Percentiles rank a stretch among this genome's conserved stretches.
Evolutionary conservation across 2,329 filamentous ascomycete species (phyloP).

Genomic region (Domatiomyces catenatus): DNA sequence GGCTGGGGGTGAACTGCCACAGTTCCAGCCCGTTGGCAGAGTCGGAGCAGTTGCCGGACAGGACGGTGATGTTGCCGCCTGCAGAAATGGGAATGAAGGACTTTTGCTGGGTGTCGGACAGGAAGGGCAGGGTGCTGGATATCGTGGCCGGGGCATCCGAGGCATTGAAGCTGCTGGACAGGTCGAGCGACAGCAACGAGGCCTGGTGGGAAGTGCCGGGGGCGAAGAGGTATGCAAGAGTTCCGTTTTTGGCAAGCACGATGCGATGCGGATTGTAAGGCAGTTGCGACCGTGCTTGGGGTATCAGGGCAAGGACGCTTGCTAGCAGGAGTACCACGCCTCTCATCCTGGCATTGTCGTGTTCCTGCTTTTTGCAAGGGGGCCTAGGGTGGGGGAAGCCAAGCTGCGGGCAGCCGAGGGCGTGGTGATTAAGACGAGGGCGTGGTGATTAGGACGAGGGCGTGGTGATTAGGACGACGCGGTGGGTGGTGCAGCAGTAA

Average conservation of each 20-base stretch:
- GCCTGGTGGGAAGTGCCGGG: constrained; percentile 35
- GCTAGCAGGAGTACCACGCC: neutral
- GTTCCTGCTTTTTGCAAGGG: neutral
- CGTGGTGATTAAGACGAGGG: neutral
- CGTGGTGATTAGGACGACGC: neutral
- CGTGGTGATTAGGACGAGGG: neutral
- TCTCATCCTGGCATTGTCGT: neutral
- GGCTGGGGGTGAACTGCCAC: constrained; percentile 49
- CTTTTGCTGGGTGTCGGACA: constrained; percentile 32
- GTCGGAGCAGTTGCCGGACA: constrained; percentile 55
- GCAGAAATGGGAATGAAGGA: constrained; percentile 50
- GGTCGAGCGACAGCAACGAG: constrained; percentile 49
- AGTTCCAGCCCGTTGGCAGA: constrained; percentile 38
- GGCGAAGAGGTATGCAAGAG: constrained; percentile 55
- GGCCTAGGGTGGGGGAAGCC: neutral
- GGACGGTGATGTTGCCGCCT: constrained; percentile 56
- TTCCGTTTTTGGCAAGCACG: constrained; percentile 39
- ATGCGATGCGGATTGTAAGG: constrained; percentile 69
- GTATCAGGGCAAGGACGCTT: constrained; percentile 7
- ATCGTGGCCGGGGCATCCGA: constrained; percentile 29
- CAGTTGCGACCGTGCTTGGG: constrained; percentile 29
- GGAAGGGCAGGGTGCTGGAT: constrained; percentile 44
- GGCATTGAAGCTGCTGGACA: constrained; percentile 42
- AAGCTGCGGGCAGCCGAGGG: neutral
- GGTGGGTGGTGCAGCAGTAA: neutral